Base-by-base conservation (phyloP, 1,139 yeast genomes). In the Scheffersomyces stambukii region DNA sequence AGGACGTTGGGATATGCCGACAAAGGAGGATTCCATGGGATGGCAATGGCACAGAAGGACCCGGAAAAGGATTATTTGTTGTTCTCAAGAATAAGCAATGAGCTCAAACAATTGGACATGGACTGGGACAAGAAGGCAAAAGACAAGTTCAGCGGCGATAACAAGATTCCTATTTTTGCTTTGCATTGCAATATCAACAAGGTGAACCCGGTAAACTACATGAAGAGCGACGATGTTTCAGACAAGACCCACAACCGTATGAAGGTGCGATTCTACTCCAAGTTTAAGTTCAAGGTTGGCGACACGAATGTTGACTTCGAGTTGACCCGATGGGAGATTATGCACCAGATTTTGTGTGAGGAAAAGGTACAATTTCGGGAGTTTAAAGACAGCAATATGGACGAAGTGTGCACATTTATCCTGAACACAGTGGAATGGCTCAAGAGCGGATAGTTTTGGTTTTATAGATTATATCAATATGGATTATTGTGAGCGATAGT, bases 1-100 rank as follows among this genome's bases (percentile, higher is more conserved):
- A 36, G 35, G 19, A 49, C 63, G 3, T 29, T 43, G 23, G 64
- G 64, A 2, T 52, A 53, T 28, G 45, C 45, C 24, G 32, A 39
- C 8, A 33, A 41, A 11, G 36, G 38, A 8, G 31, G 41, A 3
- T 56, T 46, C 32, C 44, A 49, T 8, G 62, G 61, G 1, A 55
- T 53, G 23, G 57, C 57, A 0, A 56, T 56, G 62, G 57, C 54
- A 4, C 62, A 57, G 30, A 53, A 46, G 22, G 46, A 55, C 25
- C 58, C 61, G 1, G 20, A 52, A 10, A 23, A 24, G 6, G 62
- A 57, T 34, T 48, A 39, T 30, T 39, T 43, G 22, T 16, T 21
- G 13, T 54, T 31, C 27, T 15, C 25, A 6, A 24, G 22, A 25
- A 4, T 25, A 5, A 22, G 28, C 5, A 13, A 17, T 19, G 30